These are phyloP conservation scores for Fusarium sulawesiense DNA, from an alignment of 2,329 filamentous ascomycete species.

Conservation along the genomic window DNA sequence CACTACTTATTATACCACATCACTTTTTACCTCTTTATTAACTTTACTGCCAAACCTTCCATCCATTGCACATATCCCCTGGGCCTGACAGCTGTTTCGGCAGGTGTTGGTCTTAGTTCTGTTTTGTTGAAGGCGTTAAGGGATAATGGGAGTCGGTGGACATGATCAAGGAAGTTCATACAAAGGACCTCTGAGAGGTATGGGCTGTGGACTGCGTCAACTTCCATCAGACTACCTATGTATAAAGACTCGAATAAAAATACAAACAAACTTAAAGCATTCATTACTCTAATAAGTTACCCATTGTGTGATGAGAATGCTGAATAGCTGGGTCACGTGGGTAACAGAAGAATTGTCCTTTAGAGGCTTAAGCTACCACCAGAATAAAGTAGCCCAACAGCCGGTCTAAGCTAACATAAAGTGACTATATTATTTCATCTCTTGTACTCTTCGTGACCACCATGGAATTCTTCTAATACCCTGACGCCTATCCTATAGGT, in stretches of 20 bases:
- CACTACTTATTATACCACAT: conserved; percentile 36
- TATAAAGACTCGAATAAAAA: conserved; percentile 26
- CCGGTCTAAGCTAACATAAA: not conserved
- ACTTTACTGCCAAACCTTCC: conserved; percentile 16
- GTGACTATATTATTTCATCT: not conserved
- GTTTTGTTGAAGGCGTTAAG: conserved; percentile 23
- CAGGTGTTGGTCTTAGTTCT: conserved; percentile 24
- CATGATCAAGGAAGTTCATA: conserved; percentile 5
- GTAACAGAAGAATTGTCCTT: not conserved
- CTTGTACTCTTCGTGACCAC: not conserved
- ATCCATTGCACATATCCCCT: conserved; percentile 40
- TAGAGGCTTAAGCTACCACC: not conserved
- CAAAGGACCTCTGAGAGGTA: conserved; percentile 20
- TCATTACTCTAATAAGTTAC: not conserved
- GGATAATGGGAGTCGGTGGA: conserved; percentile 13
- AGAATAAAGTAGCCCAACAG: not conserved
- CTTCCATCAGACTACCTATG: conserved; percentile 12
- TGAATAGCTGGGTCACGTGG: not conserved
- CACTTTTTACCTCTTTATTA: conserved; percentile 28
- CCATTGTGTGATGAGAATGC: not conserved
- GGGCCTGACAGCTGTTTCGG: conserved; percentile 6
- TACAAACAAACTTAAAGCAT: conserved; percentile 18
- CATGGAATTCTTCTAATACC: not conserved
- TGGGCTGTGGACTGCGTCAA: conserved; percentile 33
- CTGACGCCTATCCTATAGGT: not conserved